phyloP scores from a whole-genome alignment of 306 rosid species.

The Prunus dulcis region DNA sequence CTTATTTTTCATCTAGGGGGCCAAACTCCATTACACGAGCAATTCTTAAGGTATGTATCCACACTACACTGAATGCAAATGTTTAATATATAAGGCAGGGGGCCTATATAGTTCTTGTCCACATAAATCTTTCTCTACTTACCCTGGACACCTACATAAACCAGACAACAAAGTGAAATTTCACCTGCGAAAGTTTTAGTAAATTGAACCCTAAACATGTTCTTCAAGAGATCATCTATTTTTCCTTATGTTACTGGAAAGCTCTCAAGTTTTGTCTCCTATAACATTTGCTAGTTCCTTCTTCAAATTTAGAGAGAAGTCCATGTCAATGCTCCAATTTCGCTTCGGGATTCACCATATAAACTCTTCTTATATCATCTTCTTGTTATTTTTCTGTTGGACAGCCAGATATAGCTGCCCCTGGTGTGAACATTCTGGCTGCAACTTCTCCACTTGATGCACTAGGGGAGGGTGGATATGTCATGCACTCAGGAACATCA shows the following conservation, averaged over 20 bases:
- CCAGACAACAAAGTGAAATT: background rate
- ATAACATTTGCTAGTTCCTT: too few relatives aligned
- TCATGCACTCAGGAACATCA: slow-evolving; percentile 47
- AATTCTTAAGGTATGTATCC: slow-evolving; percentile 35
- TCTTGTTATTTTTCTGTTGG: background rate
- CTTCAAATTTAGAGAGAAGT: background rate
- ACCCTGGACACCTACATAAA: too few relatives aligned
- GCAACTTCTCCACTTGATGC: slow-evolving; percentile 22
- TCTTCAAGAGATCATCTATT: background rate
- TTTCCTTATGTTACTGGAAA: background rate
- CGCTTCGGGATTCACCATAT: background rate
- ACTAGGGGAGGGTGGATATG: slow-evolving; percentile 15
- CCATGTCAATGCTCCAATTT: too few relatives aligned
- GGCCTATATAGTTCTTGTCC: too few relatives aligned
- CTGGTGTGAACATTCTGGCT: slow-evolving; percentile 42
- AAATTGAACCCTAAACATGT: too few relatives aligned
- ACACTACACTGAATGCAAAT: background rate
- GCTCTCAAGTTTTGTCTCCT: background rate
- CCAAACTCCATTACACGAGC: slow-evolving; percentile 43
- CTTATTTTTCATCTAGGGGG: slow-evolving; percentile 44
- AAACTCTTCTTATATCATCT: background rate
- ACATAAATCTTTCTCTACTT: background rate
- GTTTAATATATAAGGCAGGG: background rate
- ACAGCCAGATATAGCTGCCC: slow-evolving; percentile 61
- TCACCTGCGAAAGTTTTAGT: too few relatives aligned